A percentile compares a stretch with the other conserved stretches of the same genome.
These are phyloP conservation scores for Raffaelea deltoideospora DNA, from an alignment of 2,329 filamentous ascomycete species.

Conservation along the genomic window DNA sequence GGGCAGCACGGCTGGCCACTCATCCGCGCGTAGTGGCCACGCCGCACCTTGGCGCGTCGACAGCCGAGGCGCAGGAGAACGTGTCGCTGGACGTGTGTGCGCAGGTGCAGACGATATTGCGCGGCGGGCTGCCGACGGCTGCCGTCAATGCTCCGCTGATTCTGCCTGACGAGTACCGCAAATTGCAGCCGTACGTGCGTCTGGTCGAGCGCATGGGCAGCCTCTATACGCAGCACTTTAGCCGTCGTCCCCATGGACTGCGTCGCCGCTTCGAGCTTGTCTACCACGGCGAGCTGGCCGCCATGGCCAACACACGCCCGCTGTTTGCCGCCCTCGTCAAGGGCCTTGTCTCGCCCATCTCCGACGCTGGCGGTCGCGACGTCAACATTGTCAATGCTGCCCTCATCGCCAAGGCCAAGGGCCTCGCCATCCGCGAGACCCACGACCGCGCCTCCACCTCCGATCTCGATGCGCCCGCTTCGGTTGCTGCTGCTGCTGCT, in stretches of 20 bases:
- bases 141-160: constrained; percentile 75
- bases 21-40: constrained; percentile 64
- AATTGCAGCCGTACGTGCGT: constrained; percentile 59
- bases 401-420: constrained; percentile 60
- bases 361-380: constrained; percentile 47
- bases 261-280: constrained; percentile 57
- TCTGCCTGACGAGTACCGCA: constrained; percentile 64
- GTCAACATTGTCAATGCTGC: constrained; percentile 76
- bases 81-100: constrained; percentile 72
- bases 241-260: constrained; percentile 23
- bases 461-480: too few relatives aligned
- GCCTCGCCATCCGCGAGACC: constrained; percentile 62
- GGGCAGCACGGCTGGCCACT: constrained; percentile 45
- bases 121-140: constrained; percentile 56
- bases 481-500: too few relatives aligned
- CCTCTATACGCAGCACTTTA: constrained; percentile 65
- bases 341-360: constrained; percentile 56
- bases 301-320: constrained; percentile 59
- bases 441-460: too few relatives aligned
- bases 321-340: constrained; percentile 68
- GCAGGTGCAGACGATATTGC: constrained; percentile 60
- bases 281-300: constrained; percentile 62
- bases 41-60: constrained; percentile 67
- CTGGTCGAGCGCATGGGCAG: constrained; percentile 68
- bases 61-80: constrained; percentile 71